Conservation (phyloP, 2,329 filamentous ascomycete species). For the Epicoccum nigrum region DNA sequence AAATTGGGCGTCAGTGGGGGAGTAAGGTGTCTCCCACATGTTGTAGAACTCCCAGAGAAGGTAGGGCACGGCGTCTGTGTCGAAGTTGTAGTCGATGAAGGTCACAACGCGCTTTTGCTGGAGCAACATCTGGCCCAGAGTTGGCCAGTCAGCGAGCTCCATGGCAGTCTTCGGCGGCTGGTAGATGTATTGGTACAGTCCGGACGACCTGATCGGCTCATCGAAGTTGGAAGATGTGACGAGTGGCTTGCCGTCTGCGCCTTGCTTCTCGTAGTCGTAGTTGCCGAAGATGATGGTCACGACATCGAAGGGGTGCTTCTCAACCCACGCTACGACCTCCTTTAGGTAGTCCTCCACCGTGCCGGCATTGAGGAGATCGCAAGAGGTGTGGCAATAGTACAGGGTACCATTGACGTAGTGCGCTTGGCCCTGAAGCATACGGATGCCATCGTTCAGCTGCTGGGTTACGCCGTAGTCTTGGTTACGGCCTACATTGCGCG, state of each 20-base stretch:
- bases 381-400: conserved; percentile 87
- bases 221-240: conserved; percentile 69
- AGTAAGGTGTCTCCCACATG: conserved; percentile 91
- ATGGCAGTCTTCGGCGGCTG: conserved; percentile 77
- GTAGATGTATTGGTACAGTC: conserved; percentile 77
- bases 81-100: conserved; percentile 60
- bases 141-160: conserved; percentile 82
- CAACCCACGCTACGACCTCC: conserved; percentile 75
- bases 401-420: conserved; percentile 65
- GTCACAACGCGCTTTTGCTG: conserved; percentile 46
- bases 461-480: conserved; percentile 46
- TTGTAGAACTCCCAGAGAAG: conserved; percentile 88
- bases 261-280: conserved; percentile 55
- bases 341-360: conserved; percentile 77
- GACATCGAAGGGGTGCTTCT: conserved; percentile 81
- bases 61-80: conserved; percentile 80
- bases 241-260: conserved; percentile 53
- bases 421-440: conserved; percentile 64
- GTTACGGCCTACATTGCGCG: conserved; percentile 45
- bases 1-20: conserved; percentile 70
- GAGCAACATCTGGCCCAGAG: conserved; percentile 66
- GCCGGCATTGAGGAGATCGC: conserved; percentile 82
- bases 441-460: conserved; percentile 50
- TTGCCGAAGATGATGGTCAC: conserved; percentile 89
- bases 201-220: conserved; percentile 71